phyloP scores from a whole-genome alignment of 176 grass and related monocot genomes.

The Ananas comosus region DNA sequence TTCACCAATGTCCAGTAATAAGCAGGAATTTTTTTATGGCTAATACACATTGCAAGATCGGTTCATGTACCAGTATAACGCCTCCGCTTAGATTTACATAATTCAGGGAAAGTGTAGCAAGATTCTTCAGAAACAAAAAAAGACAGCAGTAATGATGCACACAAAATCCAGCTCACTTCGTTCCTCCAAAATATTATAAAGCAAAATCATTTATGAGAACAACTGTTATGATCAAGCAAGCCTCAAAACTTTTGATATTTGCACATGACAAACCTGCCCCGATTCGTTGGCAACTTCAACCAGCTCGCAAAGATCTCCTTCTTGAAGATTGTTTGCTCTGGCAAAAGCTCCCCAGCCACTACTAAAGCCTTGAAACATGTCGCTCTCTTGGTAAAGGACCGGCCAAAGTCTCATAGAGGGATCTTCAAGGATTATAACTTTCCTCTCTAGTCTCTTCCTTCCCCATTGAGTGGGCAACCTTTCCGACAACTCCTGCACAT shows the following conservation, averaged over 20 bases:
- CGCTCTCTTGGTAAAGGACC: slow-evolving; percentile 28
- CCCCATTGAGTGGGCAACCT: background rate
- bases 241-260: slow-evolving; percentile 6
- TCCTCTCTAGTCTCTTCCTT: slow-evolving; percentile 6
- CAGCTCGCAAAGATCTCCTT: slow-evolving; percentile 28
- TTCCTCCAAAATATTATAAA: no score
- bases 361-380: slow-evolving; percentile 27
- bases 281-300: slow-evolving; percentile 8
- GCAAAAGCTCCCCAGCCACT: slow-evolving; percentile 42
- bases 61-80: no score
- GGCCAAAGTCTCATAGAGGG: slow-evolving; percentile 43
- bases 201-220: no score
- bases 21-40: no score
- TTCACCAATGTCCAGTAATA: no score
- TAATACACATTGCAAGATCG: no score
- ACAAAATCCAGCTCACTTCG: no score
- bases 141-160: no score
- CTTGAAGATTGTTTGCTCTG: slow-evolving; percentile 30
- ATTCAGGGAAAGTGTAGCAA: no score
- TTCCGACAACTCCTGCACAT: background rate
- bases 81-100: no score
- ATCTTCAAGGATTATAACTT: slow-evolving; percentile 36
- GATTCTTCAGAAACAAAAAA: no score
- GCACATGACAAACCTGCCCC: slow-evolving; percentile 26
- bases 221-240: background rate